A percentile compares a stretch with the other conserved stretches of the same genome.
Evolutionary conservation across 441 rosid genomes (phyloP).

Genomic region (Adansonia gregorii): DNA sequence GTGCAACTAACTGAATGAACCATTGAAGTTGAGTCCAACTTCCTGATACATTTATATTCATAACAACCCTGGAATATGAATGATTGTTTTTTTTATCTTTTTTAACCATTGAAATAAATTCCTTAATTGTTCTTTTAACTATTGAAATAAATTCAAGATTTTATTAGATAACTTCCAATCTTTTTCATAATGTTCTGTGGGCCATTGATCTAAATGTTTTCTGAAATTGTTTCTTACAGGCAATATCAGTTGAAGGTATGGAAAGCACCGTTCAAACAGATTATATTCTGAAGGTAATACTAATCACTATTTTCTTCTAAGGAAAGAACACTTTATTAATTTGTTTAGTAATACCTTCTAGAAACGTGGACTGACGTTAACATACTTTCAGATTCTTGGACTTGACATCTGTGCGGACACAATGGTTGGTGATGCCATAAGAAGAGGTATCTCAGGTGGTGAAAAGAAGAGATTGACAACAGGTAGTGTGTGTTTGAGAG

Average conservation of each 20-base stretch:
- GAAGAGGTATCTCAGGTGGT: conserved; percentile 66
- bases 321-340: not conserved
- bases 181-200: not conserved
- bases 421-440: conserved; percentile 55
- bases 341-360: not conserved
- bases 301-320: not conserved
- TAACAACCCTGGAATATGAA: not conserved
- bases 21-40: not conserved
- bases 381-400: conserved; percentile 55
- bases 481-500: conserved; percentile 38
- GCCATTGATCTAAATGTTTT: not conserved
- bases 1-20: not conserved
- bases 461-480: conserved; percentile 63
- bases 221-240: conserved; percentile 41
- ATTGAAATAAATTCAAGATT: not conserved
- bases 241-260: conserved; percentile 58
- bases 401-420: conserved; percentile 59
- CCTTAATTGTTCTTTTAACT: not conserved
- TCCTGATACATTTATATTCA: not conserved
- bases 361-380: not conserved
- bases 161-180: not conserved
- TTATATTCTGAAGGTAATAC: conserved; percentile 63
- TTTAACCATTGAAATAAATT: too few species aligned
- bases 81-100: not conserved
- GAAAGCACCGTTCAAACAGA: conserved; percentile 66